A percentile compares a stretch with the other conserved stretches of the same genome.
Conservation (phyloP, 2,329 filamentous ascomycete species). For the Moelleriella libera region DNA sequence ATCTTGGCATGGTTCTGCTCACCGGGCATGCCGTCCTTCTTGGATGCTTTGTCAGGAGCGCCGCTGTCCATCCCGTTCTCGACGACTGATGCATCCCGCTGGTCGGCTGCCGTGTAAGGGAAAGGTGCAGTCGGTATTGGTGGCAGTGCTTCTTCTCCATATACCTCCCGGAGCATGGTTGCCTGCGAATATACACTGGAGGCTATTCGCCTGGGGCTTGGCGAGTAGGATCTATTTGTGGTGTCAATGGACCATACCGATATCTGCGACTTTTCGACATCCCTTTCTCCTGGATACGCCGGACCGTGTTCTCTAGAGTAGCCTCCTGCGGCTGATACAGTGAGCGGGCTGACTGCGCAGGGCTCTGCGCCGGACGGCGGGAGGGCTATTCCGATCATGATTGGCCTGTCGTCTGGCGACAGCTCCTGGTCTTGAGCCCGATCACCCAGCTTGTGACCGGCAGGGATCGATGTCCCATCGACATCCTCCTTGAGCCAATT, state of each 20-base stretch:
- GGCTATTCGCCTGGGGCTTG: conserved; percentile 26
- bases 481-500: conserved; percentile 37
- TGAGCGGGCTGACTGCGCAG: conserved; percentile 32
- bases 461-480: conserved; percentile 12
- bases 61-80: too few relatives aligned
- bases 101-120: too few relatives aligned
- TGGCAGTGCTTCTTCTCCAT: conserved; percentile 34
- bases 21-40: too few relatives aligned
- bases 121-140: conserved; percentile 46
- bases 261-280: conserved; percentile 8
- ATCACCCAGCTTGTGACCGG: conserved; percentile 13
- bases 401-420: conserved; percentile 56
- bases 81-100: too few relatives aligned
- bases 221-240: conserved; percentile 31
- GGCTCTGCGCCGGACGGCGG: conserved; percentile 27
- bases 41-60: too few relatives aligned
- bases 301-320: not conserved
- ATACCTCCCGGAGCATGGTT: conserved; percentile 20
- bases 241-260: conserved; percentile 50
- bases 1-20: too few relatives aligned
- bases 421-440: conserved; percentile 28
- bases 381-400: conserved; percentile 57
- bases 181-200: conserved; percentile 51
- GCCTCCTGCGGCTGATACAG: conserved; percentile 26
- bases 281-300: not conserved